Base-by-base conservation (phyloP, 495 filamentous ascomycete species). In the Penicillium soppii region DNA sequence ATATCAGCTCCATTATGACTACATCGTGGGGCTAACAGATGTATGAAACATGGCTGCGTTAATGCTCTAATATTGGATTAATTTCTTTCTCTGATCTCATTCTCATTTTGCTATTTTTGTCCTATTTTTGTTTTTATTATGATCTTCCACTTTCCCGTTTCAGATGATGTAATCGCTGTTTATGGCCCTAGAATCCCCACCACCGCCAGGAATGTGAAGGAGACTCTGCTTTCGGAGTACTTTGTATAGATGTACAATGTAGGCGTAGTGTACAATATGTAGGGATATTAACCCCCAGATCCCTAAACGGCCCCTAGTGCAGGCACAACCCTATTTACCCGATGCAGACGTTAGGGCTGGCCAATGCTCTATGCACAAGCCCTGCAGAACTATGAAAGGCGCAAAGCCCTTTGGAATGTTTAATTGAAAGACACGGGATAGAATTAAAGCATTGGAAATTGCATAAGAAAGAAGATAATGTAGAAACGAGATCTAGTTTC, bases 281-380 rank as follows among this genome's bases (percentile, higher is more conserved):
- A n/a, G n/a, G n/a, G n/a, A n/a, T n/a, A n/a, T n/a, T n/a, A n/a
- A n/a, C n/a, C n/a, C 41, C 15, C 42, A 22, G 19, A 46, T 26
- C 43, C 41, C 26, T 48, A 23, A 27, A 42, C 27, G 47, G 39
- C 38, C 43, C 54, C 38, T 38, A 13, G 45, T 44, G 32, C 40
- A 27, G 23, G 30, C 40, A 39, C 42, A 62, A 51, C 61, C 61
- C 61, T 65, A 65, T 54, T 48, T 62, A 56, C 61, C 58, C 44
- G 47, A 62, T 59, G 13, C 25, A 39, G 62, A 36, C 17, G 35
- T 53, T 65, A 65, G 62, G 58, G 62, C 56, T 56, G 56, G 32
- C 29, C 41, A 37, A 37, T 40, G 41, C 38, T 19, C 38, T 32
- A 38, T n/a, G 50, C 57, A 59, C 59, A 57, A 56, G 53, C 61